Evolutionary conservation across 73 alveolate species (phyloP).

Genomic region (Strombidium stylifer): DNA sequence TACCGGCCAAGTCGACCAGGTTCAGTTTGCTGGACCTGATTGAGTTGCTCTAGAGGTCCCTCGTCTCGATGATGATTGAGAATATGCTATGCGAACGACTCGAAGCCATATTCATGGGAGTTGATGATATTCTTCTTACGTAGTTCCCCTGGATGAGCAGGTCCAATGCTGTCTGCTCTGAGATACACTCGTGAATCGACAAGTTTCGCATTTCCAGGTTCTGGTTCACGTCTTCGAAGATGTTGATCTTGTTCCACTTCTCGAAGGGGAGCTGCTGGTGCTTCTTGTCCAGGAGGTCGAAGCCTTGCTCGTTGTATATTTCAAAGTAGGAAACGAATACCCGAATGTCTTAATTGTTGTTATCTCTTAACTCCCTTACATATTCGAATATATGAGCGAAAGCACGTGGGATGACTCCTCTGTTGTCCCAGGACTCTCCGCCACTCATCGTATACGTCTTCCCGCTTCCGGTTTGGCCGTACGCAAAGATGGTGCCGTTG

Average conservation of each 20-base stretch:
- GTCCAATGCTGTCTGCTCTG: constrained; percentile 92
- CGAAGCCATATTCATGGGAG: constrained; percentile 94
- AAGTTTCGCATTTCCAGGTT: constrained; percentile 87
- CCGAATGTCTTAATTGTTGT: constrained; percentile 47
- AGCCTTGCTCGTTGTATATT: constrained; percentile 95
- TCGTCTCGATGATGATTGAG: constrained; percentile 88
- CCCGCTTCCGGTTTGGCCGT: constrained; percentile 98
- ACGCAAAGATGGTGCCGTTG: constrained; percentile 94
- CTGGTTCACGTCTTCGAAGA: constrained; percentile 86
- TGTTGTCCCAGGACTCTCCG: constrained; percentile 79
- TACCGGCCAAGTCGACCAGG: constrained; percentile 91
- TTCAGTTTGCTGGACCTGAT: constrained; percentile 82
- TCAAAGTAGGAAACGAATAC: constrained; percentile 93
- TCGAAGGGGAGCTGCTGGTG: constrained; percentile 86
- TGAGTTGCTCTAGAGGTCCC: constrained; percentile 59
- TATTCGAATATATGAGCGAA: constrained; percentile 83
- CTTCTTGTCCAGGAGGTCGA: constrained; percentile 88
- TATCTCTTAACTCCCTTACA: constrained; percentile 64
- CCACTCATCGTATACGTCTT: constrained; percentile 98
- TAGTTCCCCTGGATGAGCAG: constrained; percentile 93
- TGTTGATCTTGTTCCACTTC: constrained; percentile 90
- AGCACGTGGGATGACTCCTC: constrained; percentile 95
- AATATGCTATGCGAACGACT: constrained; percentile 94
- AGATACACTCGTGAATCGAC: constrained; percentile 77
- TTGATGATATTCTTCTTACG: constrained; percentile 84